Conservation (phyloP, 768 basidiomycete species). For the Termitomyces sp. region DNA sequence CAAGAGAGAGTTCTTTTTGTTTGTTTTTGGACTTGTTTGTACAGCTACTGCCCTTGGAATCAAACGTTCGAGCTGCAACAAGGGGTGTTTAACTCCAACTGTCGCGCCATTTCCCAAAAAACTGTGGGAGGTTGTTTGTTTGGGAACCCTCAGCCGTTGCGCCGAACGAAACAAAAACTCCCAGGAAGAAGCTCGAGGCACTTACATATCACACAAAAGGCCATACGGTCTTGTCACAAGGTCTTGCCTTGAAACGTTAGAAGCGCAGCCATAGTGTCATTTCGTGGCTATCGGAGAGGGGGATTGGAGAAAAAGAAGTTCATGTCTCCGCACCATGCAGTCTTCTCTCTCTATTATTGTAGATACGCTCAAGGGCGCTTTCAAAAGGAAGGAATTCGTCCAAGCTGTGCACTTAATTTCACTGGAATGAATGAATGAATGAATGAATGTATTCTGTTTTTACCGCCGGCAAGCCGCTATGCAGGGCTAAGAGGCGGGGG, state of each 20-base stretch:
- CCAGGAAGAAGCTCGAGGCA: slow-evolving; percentile 16
- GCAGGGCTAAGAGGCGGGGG: too few relatives aligned
- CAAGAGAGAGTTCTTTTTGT: not conserved
- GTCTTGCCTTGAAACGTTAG: slow-evolving; percentile 12
- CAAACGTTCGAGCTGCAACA: slow-evolving; percentile 10
- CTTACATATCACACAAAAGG: slow-evolving; percentile 7
- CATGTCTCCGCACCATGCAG: not conserved
- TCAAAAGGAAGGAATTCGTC: not conserved
- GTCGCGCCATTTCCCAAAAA: not conserved
- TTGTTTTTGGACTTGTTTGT: too few relatives aligned
- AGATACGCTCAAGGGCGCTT: not conserved
- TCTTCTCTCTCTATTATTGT: not conserved
- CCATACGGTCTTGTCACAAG: slow-evolving; percentile 11
- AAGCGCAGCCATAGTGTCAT: slow-evolving; percentile 4
- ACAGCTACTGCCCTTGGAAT: slow-evolving; percentile 8
- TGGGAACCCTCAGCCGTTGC: not conserved
- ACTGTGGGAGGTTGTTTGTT: not conserved
- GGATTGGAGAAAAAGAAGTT: not conserved
- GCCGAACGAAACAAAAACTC: not conserved
- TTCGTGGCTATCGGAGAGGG: slow-evolving; percentile 7
- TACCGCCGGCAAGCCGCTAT: too few relatives aligned
- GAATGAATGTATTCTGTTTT: too few relatives aligned
- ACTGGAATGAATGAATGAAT: too few relatives aligned
- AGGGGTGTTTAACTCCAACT: slow-evolving; percentile 1
- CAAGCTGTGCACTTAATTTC: not conserved